Evolutionary conservation across 1,284 basidiomycete genomes (phyloP), one percentile per base, ranked within the genome.

Genomic region (Porogramme epimiltina): DNA sequence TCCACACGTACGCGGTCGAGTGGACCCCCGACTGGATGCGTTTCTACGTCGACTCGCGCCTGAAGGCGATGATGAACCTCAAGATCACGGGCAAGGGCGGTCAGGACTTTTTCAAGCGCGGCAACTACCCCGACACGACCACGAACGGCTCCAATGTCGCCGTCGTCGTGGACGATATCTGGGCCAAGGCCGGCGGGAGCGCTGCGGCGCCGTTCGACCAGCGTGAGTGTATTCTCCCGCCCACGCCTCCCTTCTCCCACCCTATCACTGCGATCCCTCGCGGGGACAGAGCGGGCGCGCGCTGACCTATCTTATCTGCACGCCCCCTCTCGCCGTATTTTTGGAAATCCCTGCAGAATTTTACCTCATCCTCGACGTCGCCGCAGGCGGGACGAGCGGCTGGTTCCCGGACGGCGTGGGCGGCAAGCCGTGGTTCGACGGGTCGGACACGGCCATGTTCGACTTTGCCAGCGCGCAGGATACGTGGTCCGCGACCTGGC

Each of bases 331-430:
- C 13, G 34, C 34, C n/a, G 3, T 22, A 36, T 41, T 45, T 33
- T 51, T 40, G 13, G 28, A 11, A 11, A 22, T 22, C 25, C 42
- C 22, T 23, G 15, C 55, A 90, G 88, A 79, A 16, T 95, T 94
- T 73, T 93, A 91, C 70, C 73, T 95, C 36, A 84, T 92, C 59
- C 71, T 95, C 62, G 80, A 91, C 67, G 79, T 94, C 42, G 91
- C 87, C 6, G 88, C 85, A 19, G 93, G 93, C 4, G 89, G 89
- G 5, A 93, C 89, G 26, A 91, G 87, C 62, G 93, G 92, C 18
- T 94, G 89, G 88, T 95, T 95, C 80, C 87, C 87, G 15, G 91
- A 93, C 64, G 75, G 76, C 26, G 70, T 81, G 15, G 83, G 82
- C 46, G 77, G 79, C 51, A 95, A 93, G 71, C 85, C 88, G 23